phyloP scores from a whole-genome alignment of 768 basidiomycete genomes.

The Boletus rubropictus region DNA sequence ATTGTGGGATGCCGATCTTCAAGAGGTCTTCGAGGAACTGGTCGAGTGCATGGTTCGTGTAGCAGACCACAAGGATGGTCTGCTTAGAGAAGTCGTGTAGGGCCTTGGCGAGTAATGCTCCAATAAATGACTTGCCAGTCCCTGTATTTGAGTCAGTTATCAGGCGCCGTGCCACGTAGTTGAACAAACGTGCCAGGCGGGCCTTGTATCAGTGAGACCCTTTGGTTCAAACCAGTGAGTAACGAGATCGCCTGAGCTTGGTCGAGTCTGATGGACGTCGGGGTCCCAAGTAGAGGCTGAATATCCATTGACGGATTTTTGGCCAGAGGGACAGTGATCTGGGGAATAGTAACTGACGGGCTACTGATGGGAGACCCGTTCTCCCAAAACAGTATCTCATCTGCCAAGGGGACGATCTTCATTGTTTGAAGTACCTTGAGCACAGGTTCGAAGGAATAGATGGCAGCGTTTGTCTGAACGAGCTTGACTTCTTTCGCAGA shows the following conservation, averaged over 20 bases:
- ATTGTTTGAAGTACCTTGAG: slow-evolving; percentile 50
- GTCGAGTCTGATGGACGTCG: slow-evolving; percentile 45
- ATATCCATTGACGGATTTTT: slow-evolving; percentile 38
- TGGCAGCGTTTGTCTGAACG: slow-evolving; percentile 53
- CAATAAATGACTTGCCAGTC: slow-evolving; percentile 70
- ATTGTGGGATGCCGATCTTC: slow-evolving; percentile 49
- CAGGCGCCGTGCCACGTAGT: not conserved
- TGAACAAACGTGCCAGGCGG: slow-evolving; percentile 51
- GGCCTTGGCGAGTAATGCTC: slow-evolving; percentile 56
- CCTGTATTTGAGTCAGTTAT: slow-evolving; percentile 33
- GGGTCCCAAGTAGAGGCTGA: slow-evolving; percentile 31
- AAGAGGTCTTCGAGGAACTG: slow-evolving; percentile 60
- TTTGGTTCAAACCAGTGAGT: slow-evolving; percentile 49
- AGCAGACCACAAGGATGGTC: slow-evolving; percentile 62
- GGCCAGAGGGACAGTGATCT: slow-evolving; percentile 29
- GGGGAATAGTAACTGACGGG: slow-evolving; percentile 2
- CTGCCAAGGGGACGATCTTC: slow-evolving; percentile 39
- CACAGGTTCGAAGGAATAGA: slow-evolving; percentile 61
- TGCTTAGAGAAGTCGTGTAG: slow-evolving; percentile 42
- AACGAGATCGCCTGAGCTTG: slow-evolving; percentile 41
- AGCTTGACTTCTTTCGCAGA: slow-evolving; percentile 35
- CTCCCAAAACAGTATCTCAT: slow-evolving; percentile 54
- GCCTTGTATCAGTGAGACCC: slow-evolving; percentile 60
- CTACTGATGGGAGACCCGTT: slow-evolving; percentile 14
- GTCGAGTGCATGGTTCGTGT: slow-evolving; percentile 69